phyloP scores from a whole-genome alignment of 495 filamentous ascomycete species.

The Tetracladium setigerum region DNA sequence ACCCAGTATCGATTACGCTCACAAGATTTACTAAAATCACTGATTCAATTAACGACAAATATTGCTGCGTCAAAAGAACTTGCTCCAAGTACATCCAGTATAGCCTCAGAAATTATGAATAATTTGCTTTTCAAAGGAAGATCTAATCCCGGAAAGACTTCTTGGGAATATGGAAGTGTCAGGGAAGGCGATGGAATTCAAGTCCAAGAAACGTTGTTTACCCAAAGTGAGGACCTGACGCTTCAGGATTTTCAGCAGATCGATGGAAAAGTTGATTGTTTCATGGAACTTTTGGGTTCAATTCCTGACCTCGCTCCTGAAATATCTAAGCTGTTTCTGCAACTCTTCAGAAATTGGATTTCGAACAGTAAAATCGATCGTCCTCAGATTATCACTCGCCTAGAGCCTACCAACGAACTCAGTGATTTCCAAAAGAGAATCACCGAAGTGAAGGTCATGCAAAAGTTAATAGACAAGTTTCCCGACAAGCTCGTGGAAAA shows the following conservation, averaged over 20 bases:
- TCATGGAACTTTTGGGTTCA: conserved; percentile 45
- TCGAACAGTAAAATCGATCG: neutral
- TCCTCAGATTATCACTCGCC: conserved; percentile 2
- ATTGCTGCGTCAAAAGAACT: neutral
- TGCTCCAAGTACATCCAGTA: conserved; percentile 17
- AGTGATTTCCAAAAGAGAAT: conserved; percentile 40
- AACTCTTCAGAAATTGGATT: conserved; percentile 58
- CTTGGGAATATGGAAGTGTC: conserved; percentile 9
- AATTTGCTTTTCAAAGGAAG: conserved; percentile 35
- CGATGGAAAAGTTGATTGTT: conserved; percentile 41
- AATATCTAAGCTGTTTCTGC: conserved; percentile 55
- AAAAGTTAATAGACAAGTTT: conserved; percentile 58
- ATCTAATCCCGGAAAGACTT: conserved; percentile 2
- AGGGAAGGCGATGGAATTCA: conserved; percentile 12
- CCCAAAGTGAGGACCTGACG: neutral
- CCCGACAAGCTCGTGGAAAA: conserved; percentile 60
- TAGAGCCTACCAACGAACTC: conserved; percentile 23
- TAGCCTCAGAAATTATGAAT: conserved; percentile 30
- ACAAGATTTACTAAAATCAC: conserved; percentile 33
- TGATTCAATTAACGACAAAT: conserved; percentile 37
- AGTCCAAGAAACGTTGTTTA: conserved; percentile 1
- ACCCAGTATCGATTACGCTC: conserved; percentile 28
- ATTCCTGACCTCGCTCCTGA: conserved; percentile 41
- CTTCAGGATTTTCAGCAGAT: conserved; percentile 22
- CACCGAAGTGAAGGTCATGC: conserved; percentile 53